These are phyloP conservation scores for Acidiella bohemica DNA, from an alignment of 495 filamentous ascomycete genomes.

Conservation along the genomic window DNA sequence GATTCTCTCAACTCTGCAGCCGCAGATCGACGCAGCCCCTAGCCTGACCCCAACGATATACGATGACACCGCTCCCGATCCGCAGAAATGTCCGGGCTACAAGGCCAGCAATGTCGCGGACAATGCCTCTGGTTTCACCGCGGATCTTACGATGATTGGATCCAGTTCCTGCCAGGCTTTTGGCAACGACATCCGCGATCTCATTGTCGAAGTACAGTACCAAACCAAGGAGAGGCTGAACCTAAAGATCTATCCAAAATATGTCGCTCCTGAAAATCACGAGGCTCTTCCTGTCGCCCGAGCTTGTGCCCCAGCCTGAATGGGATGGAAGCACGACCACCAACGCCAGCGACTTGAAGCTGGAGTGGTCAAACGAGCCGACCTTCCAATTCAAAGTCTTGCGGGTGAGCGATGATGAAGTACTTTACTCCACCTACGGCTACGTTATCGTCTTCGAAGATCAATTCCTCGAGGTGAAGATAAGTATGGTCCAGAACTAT, in stretches of 20 bases:
- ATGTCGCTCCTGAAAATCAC: conserved; percentile 14
- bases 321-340: conserved; percentile 8
- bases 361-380: conserved; percentile 16
- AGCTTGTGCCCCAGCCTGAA: conserved; percentile 3
- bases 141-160: conserved; percentile 18
- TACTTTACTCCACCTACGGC: conserved; percentile 15
- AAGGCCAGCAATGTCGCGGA: conserved; percentile 11
- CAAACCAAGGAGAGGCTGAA: conserved; percentile 19
- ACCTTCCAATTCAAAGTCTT: conserved; percentile 18
- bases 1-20: conserved; percentile 1
- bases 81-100: conserved; percentile 21
- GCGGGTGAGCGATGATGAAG: conserved; percentile 6
- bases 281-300: conserved; percentile 7
- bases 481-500: conserved; percentile 19
- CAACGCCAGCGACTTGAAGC: conserved; percentile 10
- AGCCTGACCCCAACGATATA: conserved; percentile 14
- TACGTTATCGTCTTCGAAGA: conserved; percentile 18
- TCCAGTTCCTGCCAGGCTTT: conserved; percentile 14
- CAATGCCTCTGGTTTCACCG: conserved; percentile 12
- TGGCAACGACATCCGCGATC: conserved; percentile 19
- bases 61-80: conserved; percentile 16
- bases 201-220: conserved; percentile 18
- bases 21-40: conserved; percentile 7
- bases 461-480: conserved; percentile 17
- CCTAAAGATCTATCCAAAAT: conserved; percentile 18